These are phyloP conservation scores for Pseudocercospora fuligena DNA, from an alignment of 2,329 filamentous ascomycete genomes.

Conservation along the genomic window DNA sequence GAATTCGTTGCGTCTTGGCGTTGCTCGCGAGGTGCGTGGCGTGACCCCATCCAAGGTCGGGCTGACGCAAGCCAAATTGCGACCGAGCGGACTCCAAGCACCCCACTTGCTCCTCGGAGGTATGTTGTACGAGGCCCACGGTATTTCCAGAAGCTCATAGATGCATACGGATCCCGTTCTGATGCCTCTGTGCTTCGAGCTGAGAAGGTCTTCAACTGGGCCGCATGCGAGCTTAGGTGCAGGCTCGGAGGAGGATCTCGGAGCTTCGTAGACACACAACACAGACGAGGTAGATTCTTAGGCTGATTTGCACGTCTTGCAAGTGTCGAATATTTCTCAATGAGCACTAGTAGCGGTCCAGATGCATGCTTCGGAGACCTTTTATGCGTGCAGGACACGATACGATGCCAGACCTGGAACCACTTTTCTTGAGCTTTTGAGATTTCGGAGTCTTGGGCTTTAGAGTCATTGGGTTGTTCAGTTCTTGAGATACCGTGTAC, in stretches of 20 bases:
- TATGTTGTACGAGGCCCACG: slow-evolving; percentile 8
- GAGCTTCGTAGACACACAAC: neutral
- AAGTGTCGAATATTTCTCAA: neutral
- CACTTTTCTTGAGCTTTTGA: neutral
- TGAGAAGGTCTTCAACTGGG: neutral
- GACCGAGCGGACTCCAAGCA: slow-evolving; percentile 19
- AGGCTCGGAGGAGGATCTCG: neutral
- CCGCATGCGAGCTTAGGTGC: neutral
- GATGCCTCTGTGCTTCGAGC: neutral
- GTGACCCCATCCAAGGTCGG: slow-evolving; percentile 22
- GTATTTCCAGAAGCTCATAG: neutral
- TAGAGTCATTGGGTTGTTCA: neutral
- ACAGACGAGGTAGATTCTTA: neutral
- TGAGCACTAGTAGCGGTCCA: neutral
- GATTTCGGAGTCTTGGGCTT: neutral
- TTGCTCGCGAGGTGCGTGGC: slow-evolving; percentile 20
- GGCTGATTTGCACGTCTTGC: neutral
- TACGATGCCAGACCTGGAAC: neutral
- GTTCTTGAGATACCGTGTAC: neutral
- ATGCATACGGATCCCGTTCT: neutral
- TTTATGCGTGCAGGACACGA: neutral
- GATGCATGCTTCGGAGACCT: neutral
- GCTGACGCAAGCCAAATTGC: slow-evolving; percentile 27
- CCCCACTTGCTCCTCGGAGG: slow-evolving; percentile 18
- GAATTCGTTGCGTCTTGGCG: slow-evolving; percentile 14